phyloP scores from a whole-genome alignment of 768 basidiomycete genomes.

The Tylopilus rubrobrunneus region DNA sequence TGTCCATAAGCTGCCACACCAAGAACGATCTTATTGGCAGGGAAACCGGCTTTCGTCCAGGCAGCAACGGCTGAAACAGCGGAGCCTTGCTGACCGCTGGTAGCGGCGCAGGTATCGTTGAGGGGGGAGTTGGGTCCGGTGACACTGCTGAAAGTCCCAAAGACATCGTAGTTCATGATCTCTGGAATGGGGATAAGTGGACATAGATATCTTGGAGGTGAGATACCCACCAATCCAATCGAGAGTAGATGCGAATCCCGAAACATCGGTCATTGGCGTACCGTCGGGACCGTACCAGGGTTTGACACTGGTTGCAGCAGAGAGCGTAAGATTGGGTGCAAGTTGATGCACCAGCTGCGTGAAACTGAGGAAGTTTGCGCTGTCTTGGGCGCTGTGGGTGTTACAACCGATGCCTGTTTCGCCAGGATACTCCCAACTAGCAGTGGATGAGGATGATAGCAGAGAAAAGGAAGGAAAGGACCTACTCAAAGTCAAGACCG shows the following conservation, averaged over 20 bases:
- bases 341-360: constrained; percentile 62
- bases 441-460: neutral
- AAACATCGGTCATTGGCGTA: constrained; percentile 55
- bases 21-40: constrained; percentile 65
- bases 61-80: constrained; percentile 67
- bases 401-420: constrained; percentile 70
- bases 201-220: neutral
- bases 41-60: constrained; percentile 80
- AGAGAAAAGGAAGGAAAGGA: neutral
- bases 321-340: constrained; percentile 58
- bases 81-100: constrained; percentile 61
- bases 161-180: constrained; percentile 72
- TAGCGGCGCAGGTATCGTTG: constrained; percentile 66
- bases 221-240: constrained; percentile 61
- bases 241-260: constrained; percentile 60
- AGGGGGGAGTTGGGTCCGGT: constrained; percentile 84
- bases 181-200: constrained; percentile 36
- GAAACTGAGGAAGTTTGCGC: constrained; percentile 75
- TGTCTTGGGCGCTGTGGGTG: constrained; percentile 55
- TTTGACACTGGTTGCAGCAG: constrained; percentile 62
- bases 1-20: constrained; percentile 86
- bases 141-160: constrained; percentile 48
- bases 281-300: constrained; percentile 65
- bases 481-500: constrained; percentile 70
- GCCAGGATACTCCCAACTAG: constrained; percentile 87